Conservation (phyloP, 2,329 filamentous ascomycete genomes). For the Hirsutella thompsonii region DNA sequence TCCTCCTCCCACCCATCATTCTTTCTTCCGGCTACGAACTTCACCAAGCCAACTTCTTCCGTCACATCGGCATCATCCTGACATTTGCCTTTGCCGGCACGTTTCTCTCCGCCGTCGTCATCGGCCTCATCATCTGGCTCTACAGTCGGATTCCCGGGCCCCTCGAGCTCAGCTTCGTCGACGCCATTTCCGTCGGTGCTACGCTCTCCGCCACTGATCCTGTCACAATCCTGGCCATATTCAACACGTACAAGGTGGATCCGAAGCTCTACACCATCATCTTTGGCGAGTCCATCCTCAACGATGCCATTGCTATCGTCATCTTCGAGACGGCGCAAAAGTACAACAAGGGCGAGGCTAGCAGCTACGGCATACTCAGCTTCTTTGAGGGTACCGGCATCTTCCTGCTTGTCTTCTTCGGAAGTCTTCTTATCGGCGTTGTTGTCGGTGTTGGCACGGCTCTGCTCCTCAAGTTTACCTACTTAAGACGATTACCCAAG, state of each 20-base stretch:
- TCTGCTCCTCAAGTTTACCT: conserved; percentile 84
- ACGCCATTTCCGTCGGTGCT: conserved; percentile 91
- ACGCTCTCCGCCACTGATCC: conserved; percentile 95
- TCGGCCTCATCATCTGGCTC: conserved; percentile 76
- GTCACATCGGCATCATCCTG: conserved; percentile 92
- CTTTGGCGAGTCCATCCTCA: conserved; percentile 95
- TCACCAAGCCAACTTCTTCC: conserved; percentile 98
- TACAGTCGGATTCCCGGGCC: conserved; percentile 81
- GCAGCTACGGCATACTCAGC: conserved; percentile 63
- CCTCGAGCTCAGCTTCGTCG: conserved; percentile 78
- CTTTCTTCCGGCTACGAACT: conserved; percentile 93
- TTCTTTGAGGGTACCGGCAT: conserved; percentile 86
- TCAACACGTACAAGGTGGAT: conserved; percentile 98
- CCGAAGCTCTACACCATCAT: conserved; percentile 98
- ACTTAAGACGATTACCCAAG: conserved; percentile 83
- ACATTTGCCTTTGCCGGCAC: conserved; percentile 97
- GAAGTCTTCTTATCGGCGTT: conserved; percentile 80
- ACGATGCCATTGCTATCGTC: conserved; percentile 96
- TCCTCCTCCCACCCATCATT: conserved; percentile 96
- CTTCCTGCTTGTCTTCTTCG: conserved; percentile 93
- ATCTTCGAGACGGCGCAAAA: conserved; percentile 95
- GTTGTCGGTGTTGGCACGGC: conserved; percentile 79
- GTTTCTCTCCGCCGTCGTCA: conserved; percentile 91
- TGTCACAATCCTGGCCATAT: conserved; percentile 94
- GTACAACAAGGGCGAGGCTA: conserved; percentile 66